Base-by-base conservation (phyloP, 192 early-diverging fungal species). In the Anaeromyces robustus region DNA sequence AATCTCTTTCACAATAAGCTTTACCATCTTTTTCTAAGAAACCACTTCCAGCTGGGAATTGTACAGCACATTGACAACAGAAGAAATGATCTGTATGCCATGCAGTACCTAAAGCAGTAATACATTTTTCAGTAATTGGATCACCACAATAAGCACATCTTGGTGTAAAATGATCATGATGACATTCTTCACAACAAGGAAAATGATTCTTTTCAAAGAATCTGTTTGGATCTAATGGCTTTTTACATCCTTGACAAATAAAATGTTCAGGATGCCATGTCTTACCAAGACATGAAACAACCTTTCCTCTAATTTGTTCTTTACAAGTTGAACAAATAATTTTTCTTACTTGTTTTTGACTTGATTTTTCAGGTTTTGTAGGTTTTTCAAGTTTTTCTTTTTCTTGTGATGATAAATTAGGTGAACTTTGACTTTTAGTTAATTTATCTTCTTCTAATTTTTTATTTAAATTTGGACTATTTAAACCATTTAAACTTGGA, bases 11-110 rank as follows among this genome's bases (percentile, higher is more conserved):
- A 82, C 86, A 87, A 82, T 81, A 81, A 31, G 80, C 78, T 78
- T 81, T 78, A 5, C 80, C 80, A 30, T 81, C 78, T 29, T 81
- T 34, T 59, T 81, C 80, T 30, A 81, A 29, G 77, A 81, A 81
- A 31, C 77, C 77, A 29, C 29, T 34, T 26, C 77, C 29, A n/a
- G 29, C 29, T 22, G 77, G 77, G 29, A 81, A 81, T 29, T 30
- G 81, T 37, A 29, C 82, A 11, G 85, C 86, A 79, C 86, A 86
- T 68, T 86, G 85, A 22, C 79, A 82, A 77, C 86, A 86, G 80
- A 86, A 86, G 81, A 86, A 86, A 43, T 86, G 86, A 17, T 86
- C 80, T n/a, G 83, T 83, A 37, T 86, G 85, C 85, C 85, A 86
- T 11, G 77, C 77, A 30, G 77, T 31, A 19, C 82, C 83, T 22